Base-by-base conservation (phyloP, 2,329 filamentous ascomycete genomes). In the Penicillium sp. region DNA sequence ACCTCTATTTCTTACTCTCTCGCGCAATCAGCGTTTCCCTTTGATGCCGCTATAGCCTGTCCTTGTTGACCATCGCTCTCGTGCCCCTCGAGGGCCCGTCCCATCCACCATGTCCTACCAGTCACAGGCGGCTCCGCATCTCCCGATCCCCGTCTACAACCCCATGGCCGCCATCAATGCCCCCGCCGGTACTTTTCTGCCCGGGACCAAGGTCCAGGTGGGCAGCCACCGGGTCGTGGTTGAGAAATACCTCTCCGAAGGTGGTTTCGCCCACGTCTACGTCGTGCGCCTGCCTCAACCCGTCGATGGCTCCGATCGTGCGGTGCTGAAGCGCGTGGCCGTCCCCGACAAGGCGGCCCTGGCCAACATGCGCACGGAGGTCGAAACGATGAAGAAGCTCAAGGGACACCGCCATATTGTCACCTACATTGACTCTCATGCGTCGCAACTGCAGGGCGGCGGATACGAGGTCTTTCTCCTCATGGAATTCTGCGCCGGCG, bases 361-460 rank as follows among this genome's bases (percentile, higher is more conserved):
- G 72, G 87, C 88, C 56, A 90, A 87, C 70, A 97, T 98, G 93
- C 84, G 93, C 69, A 97, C 84, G 58, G 93, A 98, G 77, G 93
- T 98, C 61, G 93, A 98, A 75, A 98, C 93, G 12, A 98, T 98
- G 93, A 98, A 98, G 82, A 90, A 93, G 72, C 79, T 98, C 62
- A 95, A 95, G 76, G 93, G 93, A 50, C 93, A 97, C 77, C 83
- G 84, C 55, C 85, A 93, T 62, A 97, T 98, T 65, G 93, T 98
- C 62, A 96, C 86, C 51, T 98, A 98, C 72, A 90, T 97, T 68
- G 93, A 98, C 75, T 97, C 91, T 58, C 93, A 98, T 71, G 93
- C 93, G 32, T 96, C 89, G 15, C 90, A 97, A 71, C 75, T 97
- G 61, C 85, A 87, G 62, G 88, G 87, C 44, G 90, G 90, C 37